Base-by-base conservation (phyloP, 2,329 filamentous ascomycete genomes). In the Botrytis sinoallii region DNA sequence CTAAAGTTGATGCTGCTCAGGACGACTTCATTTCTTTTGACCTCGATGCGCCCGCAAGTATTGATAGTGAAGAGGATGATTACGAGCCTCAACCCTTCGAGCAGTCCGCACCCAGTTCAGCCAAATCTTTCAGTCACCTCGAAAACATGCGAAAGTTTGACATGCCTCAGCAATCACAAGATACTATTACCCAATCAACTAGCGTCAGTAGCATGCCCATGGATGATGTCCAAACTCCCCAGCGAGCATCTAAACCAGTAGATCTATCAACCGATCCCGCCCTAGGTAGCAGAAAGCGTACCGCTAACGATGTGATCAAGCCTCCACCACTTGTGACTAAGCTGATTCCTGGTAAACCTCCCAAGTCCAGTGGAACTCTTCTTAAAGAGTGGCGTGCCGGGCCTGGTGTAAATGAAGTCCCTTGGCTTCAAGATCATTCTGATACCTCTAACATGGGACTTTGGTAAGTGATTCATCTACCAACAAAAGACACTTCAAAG, bases 11-110 rank as follows among this genome's bases (percentile, higher is more conserved):
- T 35, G 85, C 87, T 1, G 87, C 90, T 65, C 86, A 87, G 35
- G 91, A 92, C 74, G 95, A 99, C 77, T 98, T 98, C 80, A 97
- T 99, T 72, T 97, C 95, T 0, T 93, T 95, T 74, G 92, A 91
- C 77, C 86, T 92, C 63, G 88, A 87, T 65, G 81, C 83, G 32
- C 71, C 75, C 4, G 74, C 76, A 35, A 73, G 76, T 55, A 63
- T 76, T 8, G 79, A 82, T 40, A 77, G 80, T 25, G 71, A 67
- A 44, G 60, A 64, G 32, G 70, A 68, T 57, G 61, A 72, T 14
- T 61, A 63, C 20, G 60, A 59, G 25, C 59, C 74, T 6, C 76
- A 79, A 42, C 78, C 80, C 64, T 77, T 76, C 48, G 79, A 76
- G 55, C n/a, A 40, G 8, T 35, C 42, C 20, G 48, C 55, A 32